Evolutionary conservation across 805 yeast species (phyloP).

Genomic region (Cyberlindnera mrakii): DNA sequence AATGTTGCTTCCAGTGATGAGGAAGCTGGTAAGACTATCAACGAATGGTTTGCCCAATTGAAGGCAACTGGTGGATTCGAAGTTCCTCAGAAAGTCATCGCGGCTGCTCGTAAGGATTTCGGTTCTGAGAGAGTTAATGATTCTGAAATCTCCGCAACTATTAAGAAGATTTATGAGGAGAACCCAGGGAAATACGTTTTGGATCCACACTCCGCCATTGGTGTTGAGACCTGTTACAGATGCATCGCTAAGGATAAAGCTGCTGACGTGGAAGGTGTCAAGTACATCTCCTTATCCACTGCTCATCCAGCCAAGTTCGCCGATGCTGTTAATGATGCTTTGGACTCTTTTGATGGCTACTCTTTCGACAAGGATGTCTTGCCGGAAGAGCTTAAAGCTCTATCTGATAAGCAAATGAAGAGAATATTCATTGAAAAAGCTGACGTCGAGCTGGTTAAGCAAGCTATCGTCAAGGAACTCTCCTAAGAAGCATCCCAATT

Average conservation of each 20-base stretch:
- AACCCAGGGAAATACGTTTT: conserved; percentile 63
- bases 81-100: conserved; percentile 60
- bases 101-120: conserved; percentile 63
- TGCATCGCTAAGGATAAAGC: conserved; percentile 45
- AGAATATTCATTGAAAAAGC: conserved; percentile 65
- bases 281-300: conserved; percentile 77
- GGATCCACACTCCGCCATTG: conserved; percentile 97
- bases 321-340: conserved; percentile 86
- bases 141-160: conserved; percentile 72
- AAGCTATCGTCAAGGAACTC: conserved; percentile 68
- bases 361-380: conserved; percentile 83
- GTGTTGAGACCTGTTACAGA: conserved; percentile 72
- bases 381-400: conserved; percentile 77
- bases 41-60: conserved; percentile 72
- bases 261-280: conserved; percentile 30
- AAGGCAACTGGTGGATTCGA: conserved; percentile 69
- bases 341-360: conserved; percentile 60
- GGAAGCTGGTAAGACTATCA: conserved; percentile 65
- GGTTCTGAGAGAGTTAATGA: conserved; percentile 78
- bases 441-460: conserved; percentile 68
- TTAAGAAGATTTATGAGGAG: conserved; percentile 59
- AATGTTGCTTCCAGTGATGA: conserved; percentile 48
- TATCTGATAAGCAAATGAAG: conserved; percentile 68
- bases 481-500: conserved; percentile 7
- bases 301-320: conserved; percentile 99